phyloP scores from a whole-genome alignment of 2,329 filamentous ascomycete genomes.

The Ceratocystiopsis sp. region DNA sequence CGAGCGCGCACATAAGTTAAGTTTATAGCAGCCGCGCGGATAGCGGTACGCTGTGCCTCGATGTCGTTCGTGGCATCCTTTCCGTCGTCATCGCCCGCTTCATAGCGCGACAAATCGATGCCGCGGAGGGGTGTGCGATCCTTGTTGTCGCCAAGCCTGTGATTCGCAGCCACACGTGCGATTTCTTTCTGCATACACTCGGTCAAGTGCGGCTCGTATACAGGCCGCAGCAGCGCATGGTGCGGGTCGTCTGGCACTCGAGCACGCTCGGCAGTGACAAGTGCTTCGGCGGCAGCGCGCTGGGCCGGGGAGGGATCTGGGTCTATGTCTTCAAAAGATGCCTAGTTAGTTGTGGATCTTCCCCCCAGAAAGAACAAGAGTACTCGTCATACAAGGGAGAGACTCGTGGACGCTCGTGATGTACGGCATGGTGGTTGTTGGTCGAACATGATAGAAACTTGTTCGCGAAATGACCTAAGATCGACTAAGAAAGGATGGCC shows the following conservation, averaged over 20 bases:
- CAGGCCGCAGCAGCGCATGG: slow-evolving; percentile 41
- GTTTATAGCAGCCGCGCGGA: slow-evolving; percentile 34
- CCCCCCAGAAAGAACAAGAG: slow-evolving; percentile 7
- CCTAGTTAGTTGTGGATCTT: slow-evolving; percentile 7
- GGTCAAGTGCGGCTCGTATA: slow-evolving; percentile 39
- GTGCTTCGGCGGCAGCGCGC: slow-evolving; percentile 47
- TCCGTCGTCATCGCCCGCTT: slow-evolving; percentile 42
- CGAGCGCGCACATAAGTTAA: slow-evolving; percentile 35
- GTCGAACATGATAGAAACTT: too few relatives aligned
- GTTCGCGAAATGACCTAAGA: too few relatives aligned
- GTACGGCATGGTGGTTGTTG: slow-evolving; percentile 37
- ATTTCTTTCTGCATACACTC: slow-evolving; percentile 52
- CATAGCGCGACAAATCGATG: slow-evolving; percentile 70
- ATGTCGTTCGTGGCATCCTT: not conserved
- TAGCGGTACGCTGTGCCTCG: slow-evolving; percentile 40
- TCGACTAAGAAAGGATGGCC: too few relatives aligned
- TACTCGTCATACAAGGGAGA: slow-evolving; percentile 50
- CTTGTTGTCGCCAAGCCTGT: not conserved
- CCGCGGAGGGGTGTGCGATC: slow-evolving; percentile 26
- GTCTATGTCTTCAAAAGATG: slow-evolving; percentile 54
- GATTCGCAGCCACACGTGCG: slow-evolving; percentile 37
- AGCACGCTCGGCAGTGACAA: slow-evolving; percentile 51
- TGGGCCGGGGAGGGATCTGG: slow-evolving; percentile 44
- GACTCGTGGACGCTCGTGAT: slow-evolving; percentile 59
- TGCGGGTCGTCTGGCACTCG: slow-evolving; percentile 22